phyloP scores from a whole-genome alignment of 176 grass and related monocot genomes.

The Phoenix dactylifera region DNA sequence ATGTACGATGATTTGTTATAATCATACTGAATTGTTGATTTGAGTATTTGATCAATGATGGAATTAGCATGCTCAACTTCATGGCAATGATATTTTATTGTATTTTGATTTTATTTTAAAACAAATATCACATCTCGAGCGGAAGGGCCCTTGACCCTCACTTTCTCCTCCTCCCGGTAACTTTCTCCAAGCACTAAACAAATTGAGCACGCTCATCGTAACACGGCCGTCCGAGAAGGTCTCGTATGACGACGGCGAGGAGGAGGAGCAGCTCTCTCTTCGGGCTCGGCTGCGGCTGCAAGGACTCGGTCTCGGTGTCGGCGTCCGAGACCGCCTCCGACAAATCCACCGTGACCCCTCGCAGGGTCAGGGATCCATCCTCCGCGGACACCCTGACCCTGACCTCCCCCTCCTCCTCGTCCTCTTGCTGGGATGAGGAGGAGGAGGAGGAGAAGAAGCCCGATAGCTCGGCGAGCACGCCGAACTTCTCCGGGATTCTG shows the following conservation, averaged over 20 bases:
- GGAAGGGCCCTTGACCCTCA: too few species aligned
- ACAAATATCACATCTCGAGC: too few species aligned
- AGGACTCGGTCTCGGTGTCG: slow-evolving; percentile 31
- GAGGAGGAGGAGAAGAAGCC: background rate
- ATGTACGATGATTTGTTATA: too few species aligned
- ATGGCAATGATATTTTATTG: too few species aligned
- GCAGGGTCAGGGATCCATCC: background rate
- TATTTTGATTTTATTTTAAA: too few species aligned
- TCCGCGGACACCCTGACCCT: background rate
- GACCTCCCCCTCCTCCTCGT: slow-evolving; percentile 16
- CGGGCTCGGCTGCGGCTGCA: slow-evolving; percentile 48
- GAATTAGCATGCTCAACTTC: too few species aligned
- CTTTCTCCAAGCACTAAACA: too few species aligned
- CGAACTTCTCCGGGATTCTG: slow-evolving; percentile 43
- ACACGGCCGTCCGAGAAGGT: too few species aligned
- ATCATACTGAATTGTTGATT: too few species aligned
- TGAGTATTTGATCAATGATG: too few species aligned
- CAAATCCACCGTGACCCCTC: slow-evolving; percentile 13
- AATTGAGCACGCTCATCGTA: too few species aligned
- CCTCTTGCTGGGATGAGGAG: background rate
- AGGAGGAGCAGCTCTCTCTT: slow-evolving; percentile 3
- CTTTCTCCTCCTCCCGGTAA: too few species aligned
- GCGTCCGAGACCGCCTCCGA: slow-evolving; percentile 17
- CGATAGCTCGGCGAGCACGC: slow-evolving; percentile 13
- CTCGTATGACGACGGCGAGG: background rate